phyloP scores from a whole-genome alignment of 2,329 filamentous ascomycete species.

The Fusarium sp. region DNA sequence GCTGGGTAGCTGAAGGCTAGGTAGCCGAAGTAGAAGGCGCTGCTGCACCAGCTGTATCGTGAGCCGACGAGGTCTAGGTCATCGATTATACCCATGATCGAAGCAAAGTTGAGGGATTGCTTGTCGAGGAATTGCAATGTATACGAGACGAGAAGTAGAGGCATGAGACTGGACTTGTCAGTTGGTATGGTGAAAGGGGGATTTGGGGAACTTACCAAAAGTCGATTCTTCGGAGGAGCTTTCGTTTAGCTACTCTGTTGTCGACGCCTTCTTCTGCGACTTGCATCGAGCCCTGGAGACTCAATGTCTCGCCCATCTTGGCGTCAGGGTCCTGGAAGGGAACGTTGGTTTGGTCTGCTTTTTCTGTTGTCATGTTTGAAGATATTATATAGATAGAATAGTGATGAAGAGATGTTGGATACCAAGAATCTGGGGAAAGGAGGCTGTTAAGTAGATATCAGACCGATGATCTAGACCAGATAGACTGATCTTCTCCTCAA shows the following conservation, averaged over 20 bases:
- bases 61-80: slow-evolving; percentile 34
- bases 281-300: slow-evolving; percentile 24
- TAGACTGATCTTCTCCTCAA: not conserved
- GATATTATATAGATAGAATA: too few species aligned
- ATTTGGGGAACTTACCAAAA: slow-evolving; percentile 11
- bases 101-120: slow-evolving; percentile 40
- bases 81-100: slow-evolving; percentile 41
- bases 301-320: slow-evolving; percentile 31
- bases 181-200: not conserved
- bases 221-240: slow-evolving; percentile 31
- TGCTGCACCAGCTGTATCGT: slow-evolving; percentile 39
- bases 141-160: slow-evolving; percentile 38
- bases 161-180: slow-evolving; percentile 26
- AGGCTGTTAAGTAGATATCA: slow-evolving; percentile 13
- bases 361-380: too few species aligned
- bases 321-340: not conserved
- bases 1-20: slow-evolving; percentile 41
- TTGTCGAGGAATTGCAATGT: slow-evolving; percentile 43
- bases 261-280: slow-evolving; percentile 17
- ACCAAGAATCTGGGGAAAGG: not conserved
- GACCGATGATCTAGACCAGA: not conserved
- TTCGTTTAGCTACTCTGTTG: not conserved
- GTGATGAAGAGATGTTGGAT: too few species aligned
- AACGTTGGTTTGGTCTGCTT: too few species aligned
- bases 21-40: slow-evolving; percentile 41